Evolutionary conservation across 805 yeast species (phyloP).

Genomic region (Candida golubevii): DNA sequence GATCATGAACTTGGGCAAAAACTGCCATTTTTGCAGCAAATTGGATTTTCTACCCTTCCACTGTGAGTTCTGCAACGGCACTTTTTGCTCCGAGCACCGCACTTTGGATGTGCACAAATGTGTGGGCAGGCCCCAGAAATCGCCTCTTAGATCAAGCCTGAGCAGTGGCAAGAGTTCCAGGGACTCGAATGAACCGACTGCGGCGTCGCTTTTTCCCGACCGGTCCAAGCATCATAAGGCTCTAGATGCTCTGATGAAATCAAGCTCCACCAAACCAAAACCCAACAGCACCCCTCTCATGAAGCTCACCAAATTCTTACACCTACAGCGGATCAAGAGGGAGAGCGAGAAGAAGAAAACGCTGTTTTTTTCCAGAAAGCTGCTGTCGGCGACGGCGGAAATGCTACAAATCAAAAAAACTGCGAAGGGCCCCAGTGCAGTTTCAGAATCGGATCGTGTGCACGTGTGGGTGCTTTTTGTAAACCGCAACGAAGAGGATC

Average conservation of each 20-base stretch:
- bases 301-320: slow-evolving; percentile 17
- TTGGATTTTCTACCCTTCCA: slow-evolving; percentile 57
- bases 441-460: slow-evolving; percentile 41
- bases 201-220: slow-evolving; percentile 50
- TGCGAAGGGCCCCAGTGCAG: slow-evolving; percentile 51
- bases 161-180: slow-evolving; percentile 1
- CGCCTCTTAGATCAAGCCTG: slow-evolving; percentile 2
- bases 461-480: slow-evolving; percentile 47
- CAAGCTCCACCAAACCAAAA: slow-evolving; percentile 18
- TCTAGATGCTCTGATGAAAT: slow-evolving; percentile 25
- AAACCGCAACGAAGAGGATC: slow-evolving; percentile 26
- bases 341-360: slow-evolving; percentile 9
- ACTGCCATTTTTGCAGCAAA: slow-evolving; percentile 48
- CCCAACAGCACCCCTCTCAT: slow-evolving; percentile 13
- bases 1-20: slow-evolving; percentile 54
- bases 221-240: slow-evolving; percentile 37
- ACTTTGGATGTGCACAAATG: slow-evolving; percentile 31
- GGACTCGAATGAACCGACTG: slow-evolving; percentile 29
- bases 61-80: slow-evolving; percentile 45
- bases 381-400: slow-evolving; percentile 21
- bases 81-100: slow-evolving; percentile 51
- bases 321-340: slow-evolving; percentile 15
- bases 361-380: slow-evolving; percentile 5
- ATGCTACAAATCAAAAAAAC: slow-evolving; percentile 37
- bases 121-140: slow-evolving; percentile 17